These are phyloP conservation scores for Fraxinus anomala DNA, from an alignment of 257 asterid genomes.

Conservation along the genomic window DNA sequence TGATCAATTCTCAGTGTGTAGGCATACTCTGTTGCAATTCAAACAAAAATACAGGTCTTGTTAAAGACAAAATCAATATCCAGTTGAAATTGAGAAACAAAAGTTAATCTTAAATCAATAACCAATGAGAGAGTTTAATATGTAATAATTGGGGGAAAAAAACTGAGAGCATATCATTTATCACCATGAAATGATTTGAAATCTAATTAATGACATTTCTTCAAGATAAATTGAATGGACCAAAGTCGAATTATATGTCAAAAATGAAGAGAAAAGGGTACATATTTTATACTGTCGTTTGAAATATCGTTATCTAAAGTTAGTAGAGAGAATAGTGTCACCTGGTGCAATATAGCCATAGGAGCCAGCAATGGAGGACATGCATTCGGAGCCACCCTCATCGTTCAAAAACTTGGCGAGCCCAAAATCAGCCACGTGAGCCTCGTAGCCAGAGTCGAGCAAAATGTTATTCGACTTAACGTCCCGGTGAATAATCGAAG, in stretches of 20 bases:
- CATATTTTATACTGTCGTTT: too few species aligned
- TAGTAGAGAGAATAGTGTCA: slow-evolving; percentile 16
- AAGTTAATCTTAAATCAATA: not conserved
- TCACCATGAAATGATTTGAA: too few species aligned
- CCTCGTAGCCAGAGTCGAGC: slow-evolving; percentile 78
- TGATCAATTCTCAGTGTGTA: slow-evolving; percentile 81
- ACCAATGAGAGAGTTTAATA: too few species aligned
- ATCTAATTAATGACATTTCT: too few species aligned
- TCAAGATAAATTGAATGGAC: too few species aligned
- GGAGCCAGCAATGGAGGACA: slow-evolving; percentile 93
- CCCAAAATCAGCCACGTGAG: slow-evolving; percentile 97
- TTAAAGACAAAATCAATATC: not conserved
- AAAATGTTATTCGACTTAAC: slow-evolving; percentile 83
- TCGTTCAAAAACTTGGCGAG: slow-evolving; percentile 76
- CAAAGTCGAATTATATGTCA: too few species aligned
- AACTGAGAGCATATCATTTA: too few species aligned
- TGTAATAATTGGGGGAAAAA: not conserved
- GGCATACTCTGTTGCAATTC: slow-evolving; percentile 64
- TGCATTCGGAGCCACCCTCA: slow-evolving; percentile 70
- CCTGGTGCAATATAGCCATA: slow-evolving; percentile 98
- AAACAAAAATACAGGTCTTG: not conserved
- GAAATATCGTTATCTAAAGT: too few species aligned
- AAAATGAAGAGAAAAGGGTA: too few species aligned
- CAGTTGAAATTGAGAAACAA: not conserved
- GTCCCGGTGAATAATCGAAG: slow-evolving; percentile 85